Conservation (phyloP, 2,329 filamentous ascomycete species). For the Sporothrix protearum region DNA sequence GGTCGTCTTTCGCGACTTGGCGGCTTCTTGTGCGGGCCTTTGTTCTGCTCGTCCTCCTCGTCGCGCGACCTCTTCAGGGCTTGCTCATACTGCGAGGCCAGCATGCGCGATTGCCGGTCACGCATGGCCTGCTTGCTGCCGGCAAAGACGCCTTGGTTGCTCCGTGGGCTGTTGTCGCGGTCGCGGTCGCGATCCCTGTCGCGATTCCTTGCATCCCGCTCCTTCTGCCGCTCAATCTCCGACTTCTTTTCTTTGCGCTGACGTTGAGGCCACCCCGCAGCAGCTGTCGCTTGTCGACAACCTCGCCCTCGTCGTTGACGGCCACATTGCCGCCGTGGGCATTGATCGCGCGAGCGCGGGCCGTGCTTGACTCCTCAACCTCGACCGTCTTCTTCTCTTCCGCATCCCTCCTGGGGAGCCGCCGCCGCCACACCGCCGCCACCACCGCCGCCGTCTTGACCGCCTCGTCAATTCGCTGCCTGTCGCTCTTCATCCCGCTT, state of each 20-base stretch:
- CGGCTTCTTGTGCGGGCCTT: conserved; percentile 59
- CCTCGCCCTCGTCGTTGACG: conserved; percentile 77
- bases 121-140: conserved; percentile 62
- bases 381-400: conserved; percentile 44
- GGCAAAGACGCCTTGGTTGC: conserved; percentile 40
- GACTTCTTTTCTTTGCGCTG: conserved; percentile 58
- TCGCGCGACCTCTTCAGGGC: conserved; percentile 68
- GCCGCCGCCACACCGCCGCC: too few species aligned
- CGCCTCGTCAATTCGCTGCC: conserved; percentile 64
- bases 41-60: conserved; percentile 62
- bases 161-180: conserved; percentile 1
- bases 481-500: conserved; percentile 69
- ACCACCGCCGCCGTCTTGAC: conserved; percentile 33
- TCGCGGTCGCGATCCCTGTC: conserved; percentile 1
- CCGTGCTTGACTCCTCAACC: conserved; percentile 51
- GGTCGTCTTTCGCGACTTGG: conserved; percentile 76
- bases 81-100: conserved; percentile 72
- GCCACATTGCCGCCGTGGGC: conserved; percentile 59
- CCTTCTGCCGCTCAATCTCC: conserved; percentile 34
- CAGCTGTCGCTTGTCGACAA: conserved; percentile 79
- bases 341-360: conserved; percentile 65
- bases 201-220: conserved; percentile 11
- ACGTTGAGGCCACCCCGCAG: conserved; percentile 74
- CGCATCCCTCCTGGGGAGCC: conserved; percentile 30
- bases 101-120: conserved; percentile 73